Base-by-base conservation (phyloP, 2,329 filamentous ascomycete genomes). In the Diaporthe sp. region DNA sequence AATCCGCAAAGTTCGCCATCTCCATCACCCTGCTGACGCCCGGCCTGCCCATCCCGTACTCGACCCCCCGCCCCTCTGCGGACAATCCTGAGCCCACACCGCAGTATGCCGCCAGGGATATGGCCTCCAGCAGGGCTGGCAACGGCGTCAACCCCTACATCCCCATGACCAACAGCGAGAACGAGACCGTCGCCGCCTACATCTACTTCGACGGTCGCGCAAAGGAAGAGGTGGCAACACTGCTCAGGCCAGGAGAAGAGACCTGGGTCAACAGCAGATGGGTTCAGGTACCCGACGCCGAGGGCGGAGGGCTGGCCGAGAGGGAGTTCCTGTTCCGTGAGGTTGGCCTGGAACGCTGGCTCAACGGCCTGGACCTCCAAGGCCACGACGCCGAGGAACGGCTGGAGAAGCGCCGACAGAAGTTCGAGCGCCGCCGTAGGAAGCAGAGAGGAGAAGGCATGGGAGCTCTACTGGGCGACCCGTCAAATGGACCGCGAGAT, bases 221-320 rank as follows among this genome's bases (percentile, higher is more conserved):
- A 76, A 99, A 99, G 84, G 97, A 99, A 83, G 97, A 99, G 86
- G 97, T 99, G 4, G 97, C 97, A 71, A 99, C 97, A 17, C 87
- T 99, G 75, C 88, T 99, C 71, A 90, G 97, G 73, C 94, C 96
- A 17, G 96, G 97, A 34, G 97, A 98, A 83, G 97, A 99, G 86
- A 99, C 97, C 2, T 99, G 97, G 97, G 97, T 99, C 34, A 99
- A 98, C 82, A 98, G 95, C 74, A 90, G 97, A 80, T 99, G 97
- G 97, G 97, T 99, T 68, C 96, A 97, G 82, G 92, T 99, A 9
- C 95, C 96, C 3, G 93, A 96, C 39, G 92, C 93, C 34, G 96
- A 98, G 85, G 96, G 96, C 44, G 97, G 97, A 68, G 97, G 97
- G 57, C 90, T 99, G 61, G 97, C 97, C 42, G 97, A 99, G 87